phyloP scores from a whole-genome alignment of 225 moss, liverwort and hornwort species.

The Physcomitrellopsis africana region DNA sequence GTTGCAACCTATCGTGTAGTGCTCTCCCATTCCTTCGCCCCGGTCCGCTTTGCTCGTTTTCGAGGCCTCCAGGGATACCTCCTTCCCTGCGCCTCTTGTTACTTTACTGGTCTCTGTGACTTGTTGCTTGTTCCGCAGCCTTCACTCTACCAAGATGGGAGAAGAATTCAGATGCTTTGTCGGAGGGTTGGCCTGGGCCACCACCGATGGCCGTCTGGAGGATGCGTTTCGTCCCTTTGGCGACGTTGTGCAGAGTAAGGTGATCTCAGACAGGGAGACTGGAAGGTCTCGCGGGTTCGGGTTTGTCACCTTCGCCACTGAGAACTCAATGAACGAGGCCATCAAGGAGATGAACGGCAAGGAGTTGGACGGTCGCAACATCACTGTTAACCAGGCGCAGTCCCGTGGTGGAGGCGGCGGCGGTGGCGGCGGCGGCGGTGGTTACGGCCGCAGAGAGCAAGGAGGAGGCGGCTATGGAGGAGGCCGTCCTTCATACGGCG shows the following conservation, averaged over 20 bases:
- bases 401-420: slow-evolving; percentile 61
- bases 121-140: neutral
- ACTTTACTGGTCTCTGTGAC: slow-evolving; percentile 7
- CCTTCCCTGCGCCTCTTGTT: slow-evolving; percentile 40
- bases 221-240: slow-evolving; percentile 65
- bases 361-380: slow-evolving; percentile 81
- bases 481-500: slow-evolving; percentile 10
- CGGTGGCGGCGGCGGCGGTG: slow-evolving; percentile 35
- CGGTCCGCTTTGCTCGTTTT: neutral
- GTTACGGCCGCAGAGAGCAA: slow-evolving; percentile 28
- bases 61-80: slow-evolving; percentile 38
- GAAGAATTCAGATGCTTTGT: slow-evolving; percentile 84
- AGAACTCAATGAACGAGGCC: slow-evolving; percentile 69
- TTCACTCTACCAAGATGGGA: slow-evolving; percentile 27
- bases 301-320: slow-evolving; percentile 70
- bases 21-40: neutral
- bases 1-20: neutral
- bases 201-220: slow-evolving; percentile 63
- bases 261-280: slow-evolving; percentile 75
- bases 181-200: slow-evolving; percentile 87
- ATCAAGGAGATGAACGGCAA: slow-evolving; percentile 84
- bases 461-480: slow-evolving; percentile 34
- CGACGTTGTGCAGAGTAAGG: slow-evolving; percentile 77
- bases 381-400: slow-evolving; percentile 91
- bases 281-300: slow-evolving; percentile 83